Evolutionary conservation across 2,329 filamentous ascomycete species (phyloP).

Genomic region (Zasmidium angulare): DNA sequence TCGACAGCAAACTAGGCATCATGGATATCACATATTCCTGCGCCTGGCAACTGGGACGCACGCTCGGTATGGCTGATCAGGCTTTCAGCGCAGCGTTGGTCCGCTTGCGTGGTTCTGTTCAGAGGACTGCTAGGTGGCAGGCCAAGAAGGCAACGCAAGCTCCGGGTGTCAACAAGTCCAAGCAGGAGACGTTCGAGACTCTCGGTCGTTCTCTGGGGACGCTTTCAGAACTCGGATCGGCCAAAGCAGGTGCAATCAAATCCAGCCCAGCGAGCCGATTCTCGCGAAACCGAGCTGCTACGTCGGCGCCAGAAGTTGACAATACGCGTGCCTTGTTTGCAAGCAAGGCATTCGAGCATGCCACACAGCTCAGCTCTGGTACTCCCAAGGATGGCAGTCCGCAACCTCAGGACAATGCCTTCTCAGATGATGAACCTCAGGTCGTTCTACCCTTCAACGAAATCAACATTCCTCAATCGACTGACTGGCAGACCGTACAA

Average conservation of each 20-base stretch:
- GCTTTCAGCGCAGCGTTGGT: conserved; percentile 1
- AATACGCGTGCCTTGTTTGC: no score
- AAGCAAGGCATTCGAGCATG: no score
- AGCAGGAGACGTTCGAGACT: not conserved
- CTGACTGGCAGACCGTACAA: conserved; percentile 9
- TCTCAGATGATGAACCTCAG: not conserved
- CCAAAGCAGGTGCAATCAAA: no score
- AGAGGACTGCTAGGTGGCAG: not conserved
- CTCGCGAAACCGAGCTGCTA: no score
- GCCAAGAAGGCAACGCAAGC: not conserved
- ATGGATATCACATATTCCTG: conserved; percentile 7
- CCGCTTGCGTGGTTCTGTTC: not conserved
- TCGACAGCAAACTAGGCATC: conserved; percentile 1
- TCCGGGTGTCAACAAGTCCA: not conserved
- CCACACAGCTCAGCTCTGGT: no score
- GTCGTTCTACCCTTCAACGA: conserved; percentile 9
- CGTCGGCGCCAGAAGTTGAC: no score
- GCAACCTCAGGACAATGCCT: no score
- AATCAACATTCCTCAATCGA: conserved; percentile 3
- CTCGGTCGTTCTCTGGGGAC: no score
- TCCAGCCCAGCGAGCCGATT: no score
- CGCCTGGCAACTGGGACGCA: conserved; percentile 7
- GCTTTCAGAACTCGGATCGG: no score
- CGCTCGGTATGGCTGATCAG: conserved; percentile 4
- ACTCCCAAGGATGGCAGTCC: no score